Percentiles rank a stretch among this genome's conserved stretches.
phyloP scores from a whole-genome alignment of 768 basidiomycete genomes.

The Galerina marginata region DNA sequence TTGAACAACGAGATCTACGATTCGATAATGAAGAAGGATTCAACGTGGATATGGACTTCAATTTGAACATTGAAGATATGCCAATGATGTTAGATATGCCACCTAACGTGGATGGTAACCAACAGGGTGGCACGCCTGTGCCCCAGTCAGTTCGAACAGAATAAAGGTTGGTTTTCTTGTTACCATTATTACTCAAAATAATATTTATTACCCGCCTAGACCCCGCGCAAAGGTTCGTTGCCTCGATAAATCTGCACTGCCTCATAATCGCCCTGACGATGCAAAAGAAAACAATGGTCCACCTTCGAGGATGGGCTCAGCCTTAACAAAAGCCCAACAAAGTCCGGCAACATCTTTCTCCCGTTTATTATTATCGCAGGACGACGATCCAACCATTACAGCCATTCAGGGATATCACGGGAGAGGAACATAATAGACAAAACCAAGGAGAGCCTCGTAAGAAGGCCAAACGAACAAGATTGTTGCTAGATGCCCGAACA shows the following conservation, averaged over 20 bases:
- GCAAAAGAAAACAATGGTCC: conserved; percentile 18
- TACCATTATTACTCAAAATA: background rate
- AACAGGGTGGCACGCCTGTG: conserved; percentile 2
- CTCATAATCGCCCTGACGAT: background rate
- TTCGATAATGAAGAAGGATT: background rate
- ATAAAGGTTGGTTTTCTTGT: background rate
- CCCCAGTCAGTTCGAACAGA: background rate
- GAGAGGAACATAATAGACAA: conserved; percentile 24
- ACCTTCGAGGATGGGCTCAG: conserved; percentile 13
- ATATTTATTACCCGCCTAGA: background rate
- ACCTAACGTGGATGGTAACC: background rate
- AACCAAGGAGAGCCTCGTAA: conserved; percentile 25
- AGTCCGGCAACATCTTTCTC: conserved; percentile 45
- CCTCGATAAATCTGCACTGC: background rate
- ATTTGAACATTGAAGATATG: conserved; percentile 14
- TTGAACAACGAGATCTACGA: background rate
- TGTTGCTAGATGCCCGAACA: conserved; percentile 73
- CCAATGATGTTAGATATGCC: background rate
- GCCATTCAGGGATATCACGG: conserved; percentile 35
- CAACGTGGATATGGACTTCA: conserved; percentile 10
- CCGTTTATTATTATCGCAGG: conserved; percentile 47
- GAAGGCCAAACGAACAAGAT: conserved; percentile 55
- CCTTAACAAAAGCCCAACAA: background rate
- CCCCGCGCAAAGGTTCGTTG: conserved; percentile 14
- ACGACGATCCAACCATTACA: conserved; percentile 28